Base-by-base conservation (phyloP, 441 rosid species). In the Eruca vesicaria region DNA sequence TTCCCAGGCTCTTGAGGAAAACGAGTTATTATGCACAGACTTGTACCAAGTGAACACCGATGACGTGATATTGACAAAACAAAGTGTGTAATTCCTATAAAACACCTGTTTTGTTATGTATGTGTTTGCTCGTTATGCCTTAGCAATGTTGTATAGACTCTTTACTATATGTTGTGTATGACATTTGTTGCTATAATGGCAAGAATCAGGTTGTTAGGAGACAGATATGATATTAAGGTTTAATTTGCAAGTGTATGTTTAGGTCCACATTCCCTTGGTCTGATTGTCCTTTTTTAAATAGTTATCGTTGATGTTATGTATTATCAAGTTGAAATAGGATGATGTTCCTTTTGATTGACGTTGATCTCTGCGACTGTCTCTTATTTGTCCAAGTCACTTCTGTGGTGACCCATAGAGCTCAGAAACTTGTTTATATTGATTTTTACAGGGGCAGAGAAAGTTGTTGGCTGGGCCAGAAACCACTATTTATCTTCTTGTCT, bases 391-490 rank as follows among this genome's bases (percentile, higher is more conserved):
- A 5, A 48, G 1, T 52, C 21, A 52, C 48, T 52, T 52, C 11
- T 55, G 66, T 0, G 45, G 60, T 45, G 67, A 59, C 60, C 75
- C 31, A 48, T 32, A 36, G 41, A 31, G 60, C 75, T 61, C 56
- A 53, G 43, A 63, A 29, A 26, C 52, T 45, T 26, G 48, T 50
- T 45, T 64, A 15, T 14, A 28, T 77, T 72, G 35, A 66, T 57
- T 75, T 28, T 38, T 75, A 63, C 87, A 94, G 98, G 88, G 83
- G 91, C 97, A 74, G 97, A 90, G 82, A 92, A 90, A 79, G 78
- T 92, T 79, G 86, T 90, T 74, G 98, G 98, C 74, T 92, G 97
- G 98, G 97, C 97, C 2, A 90, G 82, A 84, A 94, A 92, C 83
- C 94, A 90, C 75, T 82, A 90, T 66, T 71, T 94, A 72, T 86